Conservation (phyloP, 331 rosid genomes). For the Dryas integrifolia region DNA sequence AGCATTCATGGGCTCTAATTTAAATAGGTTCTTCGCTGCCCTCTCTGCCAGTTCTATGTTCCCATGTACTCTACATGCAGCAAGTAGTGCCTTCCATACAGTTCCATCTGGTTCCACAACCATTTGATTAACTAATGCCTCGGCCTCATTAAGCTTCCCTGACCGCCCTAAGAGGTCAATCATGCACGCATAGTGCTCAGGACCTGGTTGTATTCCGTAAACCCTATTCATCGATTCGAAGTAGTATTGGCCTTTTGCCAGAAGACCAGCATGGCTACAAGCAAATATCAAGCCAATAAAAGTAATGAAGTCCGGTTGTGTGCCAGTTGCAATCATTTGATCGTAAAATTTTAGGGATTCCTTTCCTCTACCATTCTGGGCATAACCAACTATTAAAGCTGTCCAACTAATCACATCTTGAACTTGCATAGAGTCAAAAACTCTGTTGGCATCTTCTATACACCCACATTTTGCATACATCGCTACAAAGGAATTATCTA, state of each 20-base stretch:
- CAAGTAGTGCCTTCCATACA: conserved; percentile 77
- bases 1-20: conserved; percentile 59
- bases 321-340: conserved; percentile 60
- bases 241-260: conserved; percentile 45
- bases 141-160: conserved; percentile 57
- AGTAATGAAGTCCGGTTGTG: conserved; percentile 69
- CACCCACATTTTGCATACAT: conserved; percentile 87
- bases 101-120: conserved; percentile 67
- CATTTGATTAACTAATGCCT: conserved; percentile 54
- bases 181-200: conserved; percentile 75
- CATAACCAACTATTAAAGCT: conserved; percentile 80
- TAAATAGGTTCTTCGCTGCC: conserved; percentile 59
- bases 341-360: conserved; percentile 62
- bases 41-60: conserved; percentile 63
- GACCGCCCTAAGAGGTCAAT: conserved; percentile 74
- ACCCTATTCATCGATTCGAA: conserved; percentile 57
- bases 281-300: conserved; percentile 80
- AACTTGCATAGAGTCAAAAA: conserved; percentile 56
- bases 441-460: conserved; percentile 55
- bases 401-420: conserved; percentile 72
- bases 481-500: conserved; percentile 70
- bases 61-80: conserved; percentile 72
- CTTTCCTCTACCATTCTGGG: conserved; percentile 73
- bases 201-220: conserved; percentile 65
- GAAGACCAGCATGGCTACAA: conserved; percentile 86